A percentile compares a stretch with the other conserved stretches of the same genome.
Conservation (phyloP, 345 rosid genomes). For the Salix brachista region DNA sequence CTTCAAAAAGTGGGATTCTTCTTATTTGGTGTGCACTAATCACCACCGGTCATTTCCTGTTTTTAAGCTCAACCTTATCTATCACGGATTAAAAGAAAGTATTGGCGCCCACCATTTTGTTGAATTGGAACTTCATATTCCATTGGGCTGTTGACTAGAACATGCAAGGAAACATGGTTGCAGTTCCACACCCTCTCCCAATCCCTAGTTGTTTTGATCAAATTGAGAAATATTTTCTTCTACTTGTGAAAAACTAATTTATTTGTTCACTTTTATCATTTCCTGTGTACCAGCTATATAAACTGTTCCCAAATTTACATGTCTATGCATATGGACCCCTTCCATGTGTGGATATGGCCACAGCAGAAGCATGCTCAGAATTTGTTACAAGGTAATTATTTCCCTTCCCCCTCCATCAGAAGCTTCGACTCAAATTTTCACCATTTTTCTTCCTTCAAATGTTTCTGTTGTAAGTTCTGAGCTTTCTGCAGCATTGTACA, state of each 20-base stretch:
- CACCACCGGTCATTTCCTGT: background rate
- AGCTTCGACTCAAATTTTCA: constrained; percentile 8
- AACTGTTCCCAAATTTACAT: constrained; percentile 56
- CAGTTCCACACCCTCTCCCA: background rate
- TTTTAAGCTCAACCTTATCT: background rate
- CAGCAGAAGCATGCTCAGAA: constrained; percentile 75
- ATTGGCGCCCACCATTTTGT: background rate
- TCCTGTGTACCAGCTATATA: constrained; percentile 44
- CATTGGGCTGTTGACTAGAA: background rate
- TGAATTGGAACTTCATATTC: background rate
- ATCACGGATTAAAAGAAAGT: background rate
- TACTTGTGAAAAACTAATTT: background rate
- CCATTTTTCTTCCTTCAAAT: background rate
- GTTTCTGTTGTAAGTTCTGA: constrained; percentile 21
- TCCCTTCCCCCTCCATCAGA: constrained; percentile 6
- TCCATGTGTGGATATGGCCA: constrained; percentile 70
- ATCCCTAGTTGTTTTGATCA: background rate
- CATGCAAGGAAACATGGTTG: background rate
- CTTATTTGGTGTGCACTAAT: background rate
- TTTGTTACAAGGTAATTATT: constrained; percentile 74
- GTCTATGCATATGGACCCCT: constrained; percentile 83
- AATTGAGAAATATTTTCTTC: background rate
- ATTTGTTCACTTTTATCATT: background rate
- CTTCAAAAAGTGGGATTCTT: background rate
- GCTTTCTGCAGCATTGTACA: constrained; percentile 69